phyloP scores from a whole-genome alignment of 768 basidiomycete genomes.

The Lepiota venenata region DNA sequence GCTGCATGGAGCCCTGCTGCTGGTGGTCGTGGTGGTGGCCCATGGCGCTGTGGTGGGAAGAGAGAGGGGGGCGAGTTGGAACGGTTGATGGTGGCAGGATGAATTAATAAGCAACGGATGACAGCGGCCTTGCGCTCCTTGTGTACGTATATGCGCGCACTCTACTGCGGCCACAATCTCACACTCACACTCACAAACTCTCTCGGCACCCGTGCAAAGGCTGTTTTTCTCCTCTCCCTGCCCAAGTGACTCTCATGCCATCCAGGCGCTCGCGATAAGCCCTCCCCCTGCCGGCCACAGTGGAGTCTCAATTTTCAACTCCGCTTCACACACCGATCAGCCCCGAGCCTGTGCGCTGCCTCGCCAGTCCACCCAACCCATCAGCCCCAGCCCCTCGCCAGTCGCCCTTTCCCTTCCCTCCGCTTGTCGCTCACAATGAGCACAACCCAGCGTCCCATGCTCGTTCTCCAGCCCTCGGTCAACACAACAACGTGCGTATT shows the following conservation, averaged over 20 bases:
- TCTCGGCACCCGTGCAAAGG: too few relatives aligned
- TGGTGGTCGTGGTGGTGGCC: slow-evolving; percentile 43
- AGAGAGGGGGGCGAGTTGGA: slow-evolving; percentile 25
- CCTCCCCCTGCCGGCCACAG: too few relatives aligned
- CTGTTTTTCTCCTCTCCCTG: too few relatives aligned
- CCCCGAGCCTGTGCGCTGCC: too few relatives aligned
- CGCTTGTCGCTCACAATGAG: slow-evolving; percentile 43
- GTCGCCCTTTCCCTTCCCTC: too few relatives aligned
- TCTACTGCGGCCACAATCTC: too few relatives aligned
- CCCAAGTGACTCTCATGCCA: too few relatives aligned
- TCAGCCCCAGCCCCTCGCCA: too few relatives aligned
- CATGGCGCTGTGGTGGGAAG: slow-evolving; percentile 26
- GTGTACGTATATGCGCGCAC: too few relatives aligned
- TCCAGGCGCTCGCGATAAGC: too few relatives aligned
- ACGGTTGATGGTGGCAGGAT: slow-evolving; percentile 27
- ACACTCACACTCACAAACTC: too few relatives aligned
- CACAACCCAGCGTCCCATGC: slow-evolving; percentile 58
- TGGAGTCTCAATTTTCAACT: slow-evolving; percentile 19
- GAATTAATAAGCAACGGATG: slow-evolving; percentile 32
- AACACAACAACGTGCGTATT: slow-evolving; percentile 76
- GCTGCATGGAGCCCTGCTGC: slow-evolving; percentile 45
- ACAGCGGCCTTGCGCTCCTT: not conserved
- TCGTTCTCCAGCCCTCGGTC: slow-evolving; percentile 77
- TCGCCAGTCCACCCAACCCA: too few relatives aligned
- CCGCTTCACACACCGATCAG: slow-evolving; percentile 24